These are phyloP conservation scores for Mycena capillaripes DNA, from an alignment of 768 basidiomycete genomes.

Conservation along the genomic window DNA sequence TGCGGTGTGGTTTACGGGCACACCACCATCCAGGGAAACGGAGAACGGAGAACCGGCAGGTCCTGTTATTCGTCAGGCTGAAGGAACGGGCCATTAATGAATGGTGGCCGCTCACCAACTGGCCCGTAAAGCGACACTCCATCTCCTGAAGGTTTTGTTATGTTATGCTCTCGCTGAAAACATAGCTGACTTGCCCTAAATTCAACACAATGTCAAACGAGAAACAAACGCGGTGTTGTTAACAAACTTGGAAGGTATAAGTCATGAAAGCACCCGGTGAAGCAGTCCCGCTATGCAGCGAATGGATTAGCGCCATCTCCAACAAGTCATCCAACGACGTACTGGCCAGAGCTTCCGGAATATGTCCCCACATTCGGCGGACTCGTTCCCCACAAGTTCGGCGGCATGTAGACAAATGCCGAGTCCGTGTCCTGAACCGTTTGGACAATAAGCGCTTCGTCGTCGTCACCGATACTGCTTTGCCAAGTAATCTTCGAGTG, in stretches of 20 bases:
- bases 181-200: slow-evolving; percentile 33
- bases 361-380: slow-evolving; percentile 52
- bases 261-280: slow-evolving; percentile 48
- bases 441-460: slow-evolving; percentile 40
- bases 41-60: slow-evolving; percentile 51
- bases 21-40: slow-evolving; percentile 51
- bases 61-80: slow-evolving; percentile 29
- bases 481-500: slow-evolving; percentile 36
- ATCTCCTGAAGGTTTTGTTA: slow-evolving; percentile 49
- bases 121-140: slow-evolving; percentile 62
- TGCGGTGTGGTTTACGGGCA: slow-evolving; percentile 38
- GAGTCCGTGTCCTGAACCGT: slow-evolving; percentile 44
- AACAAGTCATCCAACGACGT: too few relatives aligned
- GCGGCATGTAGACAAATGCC: slow-evolving; percentile 40
- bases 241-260: slow-evolving; percentile 56
- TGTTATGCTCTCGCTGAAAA: neutral
- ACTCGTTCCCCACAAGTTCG: slow-evolving; percentile 49
- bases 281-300: slow-evolving; percentile 46
- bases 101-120: slow-evolving; percentile 36
- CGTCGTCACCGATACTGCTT: slow-evolving; percentile 37
- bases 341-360: slow-evolving; percentile 57
- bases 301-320: too few relatives aligned
- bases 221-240: neutral
- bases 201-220: neutral
- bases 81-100: neutral